A percentile compares a stretch with the other conserved stretches of the same genome.
Conservation (phyloP, 805 yeast genomes). For the Wickerhamomyces xylosicus region DNA sequence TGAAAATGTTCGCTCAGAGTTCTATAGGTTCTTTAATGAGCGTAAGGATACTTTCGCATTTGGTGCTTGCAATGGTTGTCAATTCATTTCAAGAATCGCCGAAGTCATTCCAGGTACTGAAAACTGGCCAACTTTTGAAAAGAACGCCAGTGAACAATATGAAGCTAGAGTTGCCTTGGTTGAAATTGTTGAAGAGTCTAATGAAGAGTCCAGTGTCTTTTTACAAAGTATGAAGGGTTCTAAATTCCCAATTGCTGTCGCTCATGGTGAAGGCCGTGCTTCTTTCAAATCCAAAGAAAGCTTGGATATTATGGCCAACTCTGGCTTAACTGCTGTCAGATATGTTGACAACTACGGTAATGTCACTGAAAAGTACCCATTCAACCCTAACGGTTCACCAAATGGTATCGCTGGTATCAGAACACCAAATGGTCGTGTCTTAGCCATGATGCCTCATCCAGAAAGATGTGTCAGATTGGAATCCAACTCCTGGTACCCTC, state of each 20-base stretch:
- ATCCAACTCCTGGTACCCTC: slow-evolving; percentile 87
- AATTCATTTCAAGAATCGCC: slow-evolving; percentile 81
- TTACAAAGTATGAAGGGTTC: slow-evolving; percentile 90
- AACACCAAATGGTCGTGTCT: slow-evolving; percentile 85
- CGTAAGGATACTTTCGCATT: slow-evolving; percentile 91
- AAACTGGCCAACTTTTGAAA: slow-evolving; percentile 92
- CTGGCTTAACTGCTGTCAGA: slow-evolving; percentile 56
- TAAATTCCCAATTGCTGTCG: slow-evolving; percentile 90
- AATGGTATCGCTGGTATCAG: slow-evolving; percentile 88
- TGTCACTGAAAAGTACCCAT: slow-evolving; percentile 76
- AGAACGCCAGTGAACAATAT: slow-evolving; percentile 86
- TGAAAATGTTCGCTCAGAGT: slow-evolving; percentile 65
- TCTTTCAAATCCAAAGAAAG: slow-evolving; percentile 41
- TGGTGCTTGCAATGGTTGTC: slow-evolving; percentile 99
- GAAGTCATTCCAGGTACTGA: slow-evolving; percentile 87
- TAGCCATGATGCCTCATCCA: slow-evolving; percentile 99
- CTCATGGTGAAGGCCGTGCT: slow-evolving; percentile 98
- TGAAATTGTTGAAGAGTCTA: slow-evolving; percentile 53
- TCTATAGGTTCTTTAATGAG: slow-evolving; percentile 69
- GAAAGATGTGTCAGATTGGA: slow-evolving; percentile 87
- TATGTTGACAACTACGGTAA: slow-evolving; percentile 89
- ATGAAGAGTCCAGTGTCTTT: slow-evolving; percentile 48
- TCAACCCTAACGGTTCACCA: slow-evolving; percentile 94
- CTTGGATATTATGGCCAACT: slow-evolving; percentile 36
- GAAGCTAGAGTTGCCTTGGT: slow-evolving; percentile 92